phyloP scores from a whole-genome alignment of 768 basidiomycete species.

The Lentinus brumalis region DNA sequence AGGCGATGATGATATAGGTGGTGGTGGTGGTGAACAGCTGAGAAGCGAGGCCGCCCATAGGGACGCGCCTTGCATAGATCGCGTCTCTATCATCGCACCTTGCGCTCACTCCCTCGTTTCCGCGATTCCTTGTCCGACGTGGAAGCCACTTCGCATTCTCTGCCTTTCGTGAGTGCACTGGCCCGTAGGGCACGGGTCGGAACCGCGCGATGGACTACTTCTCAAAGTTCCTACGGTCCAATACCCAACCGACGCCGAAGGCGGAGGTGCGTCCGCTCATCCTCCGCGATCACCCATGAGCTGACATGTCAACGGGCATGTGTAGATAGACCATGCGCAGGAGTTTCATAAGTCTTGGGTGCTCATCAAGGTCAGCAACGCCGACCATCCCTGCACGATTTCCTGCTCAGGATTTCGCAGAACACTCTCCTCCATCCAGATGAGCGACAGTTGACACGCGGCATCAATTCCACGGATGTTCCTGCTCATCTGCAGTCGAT shows the following conservation, averaged over 20 bases:
- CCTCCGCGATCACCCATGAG: not conserved
- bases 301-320: not conserved
- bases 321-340: conserved; percentile 56
- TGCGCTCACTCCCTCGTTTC: no score
- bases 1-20: no score
- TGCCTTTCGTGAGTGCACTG: not conserved
- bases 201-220: conserved; percentile 74
- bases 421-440: conserved; percentile 85
- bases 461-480: conserved; percentile 81
- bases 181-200: not conserved
- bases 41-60: no score
- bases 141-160: not conserved
- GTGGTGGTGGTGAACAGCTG: no score
- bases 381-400: not conserved
- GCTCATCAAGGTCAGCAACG: conserved; percentile 57
- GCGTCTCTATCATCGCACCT: no score
- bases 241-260: conserved; percentile 49
- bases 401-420: conserved; percentile 42
- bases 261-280: conserved; percentile 35
- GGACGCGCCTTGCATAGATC: no score
- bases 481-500: conserved; percentile 75
- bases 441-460: conserved; percentile 81
- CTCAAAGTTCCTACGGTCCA: conserved; percentile 69
- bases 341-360: conserved; percentile 82
- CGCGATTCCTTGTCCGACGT: no score